Conservation (phyloP, 805 yeast species). For the Lachancea meyersii region DNA sequence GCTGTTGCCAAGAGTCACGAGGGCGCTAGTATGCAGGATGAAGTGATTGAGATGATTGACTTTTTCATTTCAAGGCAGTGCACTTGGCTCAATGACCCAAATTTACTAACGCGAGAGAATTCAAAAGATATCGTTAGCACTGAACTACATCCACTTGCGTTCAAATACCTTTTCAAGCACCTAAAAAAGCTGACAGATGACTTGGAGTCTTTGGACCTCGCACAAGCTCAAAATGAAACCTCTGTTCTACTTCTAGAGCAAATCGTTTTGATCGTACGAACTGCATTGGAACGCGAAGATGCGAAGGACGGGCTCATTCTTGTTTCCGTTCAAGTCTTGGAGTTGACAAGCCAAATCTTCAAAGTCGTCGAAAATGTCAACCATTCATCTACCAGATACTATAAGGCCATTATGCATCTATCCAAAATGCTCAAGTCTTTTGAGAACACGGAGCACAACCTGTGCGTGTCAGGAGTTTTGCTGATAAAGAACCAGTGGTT, state of each 20-base stretch:
- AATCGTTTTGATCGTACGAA: slow-evolving; percentile 41
- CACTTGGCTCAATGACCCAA: slow-evolving; percentile 42
- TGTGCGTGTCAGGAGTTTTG: slow-evolving; percentile 39
- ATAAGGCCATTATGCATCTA: slow-evolving; percentile 30
- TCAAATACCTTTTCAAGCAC: slow-evolving; percentile 42
- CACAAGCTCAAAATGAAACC: slow-evolving; percentile 20
- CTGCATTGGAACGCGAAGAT: slow-evolving; percentile 32
- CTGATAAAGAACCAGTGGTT: slow-evolving; percentile 44
- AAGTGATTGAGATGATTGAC: slow-evolving; percentile 36
- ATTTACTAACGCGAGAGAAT: slow-evolving; percentile 56
- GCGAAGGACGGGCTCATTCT: slow-evolving; percentile 28
- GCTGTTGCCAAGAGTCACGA: slow-evolving; percentile 9
- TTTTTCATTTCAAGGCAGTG: slow-evolving; percentile 48
- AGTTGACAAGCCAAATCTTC: slow-evolving; percentile 31
- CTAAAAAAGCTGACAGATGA: slow-evolving; percentile 36
- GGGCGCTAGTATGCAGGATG: slow-evolving; percentile 22
- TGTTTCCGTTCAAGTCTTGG: slow-evolving; percentile 32
- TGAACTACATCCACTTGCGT: slow-evolving; percentile 56
- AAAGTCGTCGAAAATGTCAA: slow-evolving; percentile 24
- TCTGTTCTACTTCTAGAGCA: slow-evolving; percentile 43
- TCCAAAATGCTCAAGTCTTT: slow-evolving; percentile 32
- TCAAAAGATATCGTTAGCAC: slow-evolving; percentile 64
- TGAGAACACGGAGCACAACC: slow-evolving; percentile 23
- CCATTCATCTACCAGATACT: slow-evolving; percentile 23
- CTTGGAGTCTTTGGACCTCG: slow-evolving; percentile 24